Conservation (phyloP, 108 stramenopile species). For the Skeletonema marinoi region DNA sequence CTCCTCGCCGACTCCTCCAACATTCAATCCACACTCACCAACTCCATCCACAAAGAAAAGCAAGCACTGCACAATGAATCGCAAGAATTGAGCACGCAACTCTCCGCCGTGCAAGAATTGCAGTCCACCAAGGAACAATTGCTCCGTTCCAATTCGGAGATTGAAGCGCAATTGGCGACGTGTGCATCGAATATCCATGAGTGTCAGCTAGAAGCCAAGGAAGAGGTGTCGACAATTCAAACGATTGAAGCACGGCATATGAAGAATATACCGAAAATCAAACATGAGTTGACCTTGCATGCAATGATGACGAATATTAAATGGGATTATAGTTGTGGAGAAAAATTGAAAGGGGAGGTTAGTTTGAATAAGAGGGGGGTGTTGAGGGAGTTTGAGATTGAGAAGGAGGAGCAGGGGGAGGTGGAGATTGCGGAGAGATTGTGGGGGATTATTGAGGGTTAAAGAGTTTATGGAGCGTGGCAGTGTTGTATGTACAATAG, state of each 20-base stretch:
- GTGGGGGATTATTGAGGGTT: slow-evolving; percentile 35
- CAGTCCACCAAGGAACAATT: too few relatives aligned
- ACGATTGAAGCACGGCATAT: slow-evolving; percentile 4
- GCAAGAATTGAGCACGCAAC: too few relatives aligned
- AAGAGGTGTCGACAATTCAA: slow-evolving; percentile 1
- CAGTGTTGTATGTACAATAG: too few relatives aligned
- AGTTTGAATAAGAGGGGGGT: slow-evolving; percentile 12
- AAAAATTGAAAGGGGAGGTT: slow-evolving; percentile 34
- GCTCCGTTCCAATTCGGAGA: too few relatives aligned
- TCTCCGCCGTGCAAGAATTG: too few relatives aligned
- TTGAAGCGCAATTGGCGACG: too few relatives aligned
- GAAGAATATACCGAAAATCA: slow-evolving; percentile 11
- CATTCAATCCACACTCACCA: neutral
- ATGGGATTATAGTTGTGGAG: slow-evolving; percentile 26
- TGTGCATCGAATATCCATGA: too few relatives aligned
- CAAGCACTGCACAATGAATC: too few relatives aligned
- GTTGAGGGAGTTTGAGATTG: slow-evolving; percentile 25
- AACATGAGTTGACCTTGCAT: slow-evolving; percentile 7
- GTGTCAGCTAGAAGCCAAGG: neutral
- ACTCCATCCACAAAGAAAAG: too few relatives aligned
- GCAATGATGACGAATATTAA: slow-evolving; percentile 37
- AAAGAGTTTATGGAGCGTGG: neutral
- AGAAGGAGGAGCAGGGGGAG: neutral
- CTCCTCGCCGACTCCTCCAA: neutral
- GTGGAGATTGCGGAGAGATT: slow-evolving; percentile 29